Evolutionary conservation across 2,329 filamentous ascomycete species (phyloP), one percentile per base, ranked within the genome.

Genomic region (Microdochium nivale): DNA sequence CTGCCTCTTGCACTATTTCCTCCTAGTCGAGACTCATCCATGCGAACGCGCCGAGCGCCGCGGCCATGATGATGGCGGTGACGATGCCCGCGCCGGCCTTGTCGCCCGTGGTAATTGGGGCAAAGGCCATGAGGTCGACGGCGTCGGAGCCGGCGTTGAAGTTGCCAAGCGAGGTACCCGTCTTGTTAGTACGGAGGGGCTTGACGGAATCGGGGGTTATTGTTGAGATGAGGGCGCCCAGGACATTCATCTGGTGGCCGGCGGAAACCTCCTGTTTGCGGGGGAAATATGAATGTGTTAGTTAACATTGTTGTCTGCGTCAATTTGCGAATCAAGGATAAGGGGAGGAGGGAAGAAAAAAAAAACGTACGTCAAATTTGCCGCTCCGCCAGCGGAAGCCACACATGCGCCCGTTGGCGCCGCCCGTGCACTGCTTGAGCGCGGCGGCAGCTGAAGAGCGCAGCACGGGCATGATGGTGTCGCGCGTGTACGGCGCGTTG

Each of bases 221-320:
- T 14, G 70, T 66, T 1, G 68, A 70, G 10, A 70, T 68, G 40
- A 79, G 67, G n/a, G 75, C 67, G 46, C 70, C 70, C 27, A 77
- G 65, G 0, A 73, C 75, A 51, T 68, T 70, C 64, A 79, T 73
- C 62, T 78, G 68, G 57, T 79, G 72, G 25, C 76, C 74, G 52
- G 76, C 77, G 25, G 80, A 78, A 3, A 67, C 71, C 49, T 73
- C 70, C 37, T 68, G 69, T 48, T 3, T 21, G 8, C 7, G 9
- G 10, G 19, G 7, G 8, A 44, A 23, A 44, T 19, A 44, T 16
- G 21, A 23, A 21, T 23, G 10, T 16, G 40, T 44, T 23, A 44
- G 40, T 23, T 23, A 16, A 44, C 27, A 5, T 30, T 40, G 35
- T 40, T 13, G n/a, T 5, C 7, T 11, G 11, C 14, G 14, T 33